Percentiles rank a stretch among this genome's conserved stretches.
These are phyloP conservation scores for Barnettozyma pratensis DNA, from an alignment of 805 yeast genomes.

Conservation along the genomic window DNA sequence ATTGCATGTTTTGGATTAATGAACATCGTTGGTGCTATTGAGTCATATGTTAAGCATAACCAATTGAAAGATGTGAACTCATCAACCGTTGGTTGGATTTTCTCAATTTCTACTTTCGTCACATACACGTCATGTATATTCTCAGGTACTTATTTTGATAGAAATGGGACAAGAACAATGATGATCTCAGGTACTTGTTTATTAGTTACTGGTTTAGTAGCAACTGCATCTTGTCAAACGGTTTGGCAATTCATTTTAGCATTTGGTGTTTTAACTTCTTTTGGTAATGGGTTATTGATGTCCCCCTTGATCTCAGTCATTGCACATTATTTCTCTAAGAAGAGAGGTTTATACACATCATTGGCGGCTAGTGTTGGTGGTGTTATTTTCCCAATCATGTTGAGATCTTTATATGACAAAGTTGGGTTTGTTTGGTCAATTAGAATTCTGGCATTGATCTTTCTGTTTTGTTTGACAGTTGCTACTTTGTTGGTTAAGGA, in stretches of 20 bases:
- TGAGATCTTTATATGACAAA: conserved; percentile 33
- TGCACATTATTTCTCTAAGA: conserved; percentile 39
- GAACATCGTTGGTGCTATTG: conserved; percentile 57
- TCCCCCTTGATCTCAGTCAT: conserved; percentile 39
- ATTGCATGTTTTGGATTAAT: conserved; percentile 49
- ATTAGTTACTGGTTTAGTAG: conserved; percentile 35
- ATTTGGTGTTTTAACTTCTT: conserved; percentile 42
- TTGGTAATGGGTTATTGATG: conserved; percentile 42
- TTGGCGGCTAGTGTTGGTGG: conserved; percentile 46
- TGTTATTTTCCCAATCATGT: conserved; percentile 41
- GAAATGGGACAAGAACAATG: conserved; percentile 36
- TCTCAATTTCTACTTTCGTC: conserved; percentile 29
- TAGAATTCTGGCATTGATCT: conserved; percentile 42
- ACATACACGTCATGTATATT: conserved; percentile 31
- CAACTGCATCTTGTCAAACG: conserved; percentile 38
- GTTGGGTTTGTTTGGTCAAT: conserved; percentile 53
- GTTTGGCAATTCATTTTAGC: conserved; percentile 48
- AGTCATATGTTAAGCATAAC: conserved; percentile 49
- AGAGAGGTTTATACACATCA: conserved; percentile 41
- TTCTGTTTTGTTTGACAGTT: conserved; percentile 21
- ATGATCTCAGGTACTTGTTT: conserved; percentile 34
- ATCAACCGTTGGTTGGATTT: conserved; percentile 54
- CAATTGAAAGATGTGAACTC: conserved; percentile 42
- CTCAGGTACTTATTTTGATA: conserved; percentile 43
- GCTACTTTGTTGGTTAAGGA: conserved; percentile 29